Evolutionary conservation across 352 stramenopile genomes (phyloP), one percentile per base, ranked within the genome.

Genomic region (Phytophthora megakarya): DNA sequence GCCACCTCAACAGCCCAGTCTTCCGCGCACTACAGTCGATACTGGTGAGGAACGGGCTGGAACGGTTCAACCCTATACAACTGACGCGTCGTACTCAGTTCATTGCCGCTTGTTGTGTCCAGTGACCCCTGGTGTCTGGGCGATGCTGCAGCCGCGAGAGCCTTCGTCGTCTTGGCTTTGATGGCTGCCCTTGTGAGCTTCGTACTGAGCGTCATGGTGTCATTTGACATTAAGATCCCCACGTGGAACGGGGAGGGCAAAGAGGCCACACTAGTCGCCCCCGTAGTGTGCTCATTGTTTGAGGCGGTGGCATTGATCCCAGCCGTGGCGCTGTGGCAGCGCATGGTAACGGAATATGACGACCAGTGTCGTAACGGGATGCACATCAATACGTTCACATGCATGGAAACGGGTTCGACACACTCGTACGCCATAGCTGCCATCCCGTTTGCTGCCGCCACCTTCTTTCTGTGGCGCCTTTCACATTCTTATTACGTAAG

Each of bases 171-270:
- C 10, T 19, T 91, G 15, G 76, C 80, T 4, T 61, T 92, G 16
- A 60, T 90, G 44, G 71, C 76, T 21, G 71, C 80, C 21, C 81
- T 83, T 26, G 35, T 75, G n/a, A 86, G 80, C 48, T 85, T 91
- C 53, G 43, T 76, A 19, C 56, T 86, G 13, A 80, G 80, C 43
- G 45, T 75, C 9, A 88, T 90, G 79, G 71, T 72, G 10, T 55
- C 75, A 21, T 60, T 88, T 10, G 52, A 74, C 8, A 71, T 88
- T 53, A 89, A 85, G 50, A 90, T 80, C 4, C 85, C 83, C 13
- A 90, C 83, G 21, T 92, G 85, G 85, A 66, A 92, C 40, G 83
- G 85, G 1, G 81, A 88, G 37, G 85, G 83, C 16, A 75, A 66
- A n/a, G 63, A 83, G 53, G 76, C 80, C 18, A 87, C 85, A 32